These are phyloP conservation scores for Trichoderma brevicompactum DNA, from an alignment of 2,329 filamentous ascomycete species.

Conservation along the genomic window DNA sequence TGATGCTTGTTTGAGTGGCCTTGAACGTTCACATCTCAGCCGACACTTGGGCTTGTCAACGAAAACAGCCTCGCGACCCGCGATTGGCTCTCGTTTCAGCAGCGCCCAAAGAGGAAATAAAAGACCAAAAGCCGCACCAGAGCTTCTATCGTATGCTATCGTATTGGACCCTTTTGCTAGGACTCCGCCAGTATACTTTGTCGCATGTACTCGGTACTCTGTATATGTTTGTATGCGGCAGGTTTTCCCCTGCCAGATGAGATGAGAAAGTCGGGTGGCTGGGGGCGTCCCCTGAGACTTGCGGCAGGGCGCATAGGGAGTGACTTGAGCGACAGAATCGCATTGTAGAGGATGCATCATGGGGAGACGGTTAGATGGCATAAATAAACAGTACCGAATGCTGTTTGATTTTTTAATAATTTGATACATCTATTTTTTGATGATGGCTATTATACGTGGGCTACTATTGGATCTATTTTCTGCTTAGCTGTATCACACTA, in stretches of 20 bases:
- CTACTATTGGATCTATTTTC: neutral
- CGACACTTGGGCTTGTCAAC: neutral
- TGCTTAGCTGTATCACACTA: neutral
- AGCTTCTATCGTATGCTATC: neutral
- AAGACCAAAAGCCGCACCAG: neutral
- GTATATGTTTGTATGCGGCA: constrained; percentile 9
- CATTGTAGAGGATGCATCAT: neutral
- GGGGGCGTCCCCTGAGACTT: constrained; percentile 29
- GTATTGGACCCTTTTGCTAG: neutral
- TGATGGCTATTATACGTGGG: too few species aligned
- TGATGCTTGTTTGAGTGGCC: neutral
- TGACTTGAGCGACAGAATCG: constrained; percentile 27
- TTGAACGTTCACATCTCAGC: neutral
- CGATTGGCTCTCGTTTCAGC: neutral
- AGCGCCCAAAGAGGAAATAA: neutral
- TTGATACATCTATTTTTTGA: too few species aligned
- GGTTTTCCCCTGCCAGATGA: constrained; percentile 17
- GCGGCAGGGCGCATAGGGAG: constrained; percentile 37
- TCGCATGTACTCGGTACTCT: neutral
- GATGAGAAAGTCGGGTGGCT: constrained; percentile 36
- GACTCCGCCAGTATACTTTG: neutral
- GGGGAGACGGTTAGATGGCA: neutral
- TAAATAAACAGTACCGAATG: too few species aligned
- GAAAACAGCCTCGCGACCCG: neutral
- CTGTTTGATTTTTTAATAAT: neutral